phyloP scores from a whole-genome alignment of 2,329 filamentous ascomycete genomes.

The Colletotrichum sp. region DNA sequence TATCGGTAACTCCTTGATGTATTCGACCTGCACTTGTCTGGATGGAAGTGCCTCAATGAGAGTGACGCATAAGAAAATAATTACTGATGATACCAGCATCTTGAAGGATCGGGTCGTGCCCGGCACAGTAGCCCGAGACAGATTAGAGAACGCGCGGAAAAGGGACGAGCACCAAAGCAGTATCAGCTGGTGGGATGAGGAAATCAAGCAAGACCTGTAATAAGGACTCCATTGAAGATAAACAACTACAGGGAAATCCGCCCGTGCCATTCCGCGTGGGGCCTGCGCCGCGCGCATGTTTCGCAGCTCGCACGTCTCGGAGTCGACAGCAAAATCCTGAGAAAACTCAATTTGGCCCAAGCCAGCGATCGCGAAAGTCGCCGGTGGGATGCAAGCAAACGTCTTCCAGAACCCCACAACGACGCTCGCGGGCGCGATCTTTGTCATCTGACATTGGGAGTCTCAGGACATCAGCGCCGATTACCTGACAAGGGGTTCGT shows the following conservation, averaged over 20 bases:
- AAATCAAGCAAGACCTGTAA: not conserved
- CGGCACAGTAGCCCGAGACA: not conserved
- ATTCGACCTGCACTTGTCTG: not conserved
- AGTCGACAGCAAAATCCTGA: not conserved
- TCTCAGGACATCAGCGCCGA: not conserved
- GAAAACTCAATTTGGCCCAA: not conserved
- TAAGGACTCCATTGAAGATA: rapidly evolving
- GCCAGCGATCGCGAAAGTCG: not conserved
- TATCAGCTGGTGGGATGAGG: not conserved
- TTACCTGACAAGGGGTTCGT: not conserved
- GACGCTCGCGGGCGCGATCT: not conserved
- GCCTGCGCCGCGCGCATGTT: not conserved
- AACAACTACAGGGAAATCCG: rapidly evolving
- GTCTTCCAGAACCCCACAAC: not conserved
- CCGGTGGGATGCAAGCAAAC: not conserved
- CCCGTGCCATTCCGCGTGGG: not conserved
- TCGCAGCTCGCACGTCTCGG: not conserved
- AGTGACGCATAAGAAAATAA: not conserved
- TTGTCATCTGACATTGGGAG: not conserved
- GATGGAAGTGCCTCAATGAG: not conserved
- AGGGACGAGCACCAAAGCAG: no score
- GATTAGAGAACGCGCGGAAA: not conserved
- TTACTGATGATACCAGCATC: not conserved
- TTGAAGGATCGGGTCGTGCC: not conserved
- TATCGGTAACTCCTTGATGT: not conserved